These are phyloP conservation scores for Neofusicoccum kwambonambiense DNA, from an alignment of 2,329 filamentous ascomycete species.

Conservation along the genomic window DNA sequence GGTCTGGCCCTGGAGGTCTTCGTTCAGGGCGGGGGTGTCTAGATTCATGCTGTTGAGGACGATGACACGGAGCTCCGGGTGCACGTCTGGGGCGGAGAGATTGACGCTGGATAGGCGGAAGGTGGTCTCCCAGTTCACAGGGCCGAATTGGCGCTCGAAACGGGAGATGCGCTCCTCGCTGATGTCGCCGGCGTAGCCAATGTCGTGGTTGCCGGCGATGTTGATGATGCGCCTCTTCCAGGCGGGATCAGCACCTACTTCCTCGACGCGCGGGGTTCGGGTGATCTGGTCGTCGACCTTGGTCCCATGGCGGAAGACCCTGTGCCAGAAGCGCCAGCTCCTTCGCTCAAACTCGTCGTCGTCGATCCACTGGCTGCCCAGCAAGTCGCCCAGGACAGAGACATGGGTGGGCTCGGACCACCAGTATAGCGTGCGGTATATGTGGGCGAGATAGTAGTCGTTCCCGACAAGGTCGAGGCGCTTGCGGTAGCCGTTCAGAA, in stretches of 20 bases:
- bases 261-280: conserved; percentile 27
- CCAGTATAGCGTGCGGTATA: conserved; percentile 81
- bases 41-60: conserved; percentile 93
- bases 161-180: conserved; percentile 70
- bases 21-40: conserved; percentile 72
- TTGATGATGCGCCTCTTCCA: conserved; percentile 85
- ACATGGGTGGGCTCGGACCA: conserved; percentile 84
- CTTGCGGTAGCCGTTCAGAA: conserved; percentile 70
- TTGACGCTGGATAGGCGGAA: conserved; percentile 47
- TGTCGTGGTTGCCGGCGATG: conserved; percentile 91
- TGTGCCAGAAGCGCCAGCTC: conserved; percentile 73
- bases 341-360: conserved; percentile 79
- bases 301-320: conserved; percentile 69
- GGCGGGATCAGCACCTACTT: conserved; percentile 45
- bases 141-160: conserved; percentile 84
- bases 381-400: conserved; percentile 81
- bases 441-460: conserved; percentile 90
- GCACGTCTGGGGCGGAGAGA: conserved; percentile 21
- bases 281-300: conserved; percentile 54
- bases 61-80: conserved; percentile 74
- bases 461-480: conserved; percentile 86
- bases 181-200: conserved; percentile 93
- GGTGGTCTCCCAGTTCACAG: conserved; percentile 83
- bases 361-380: conserved; percentile 93
- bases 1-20: conserved; percentile 69